Conservation (phyloP, 257 asterid genomes). For the Plantago elongata region DNA sequence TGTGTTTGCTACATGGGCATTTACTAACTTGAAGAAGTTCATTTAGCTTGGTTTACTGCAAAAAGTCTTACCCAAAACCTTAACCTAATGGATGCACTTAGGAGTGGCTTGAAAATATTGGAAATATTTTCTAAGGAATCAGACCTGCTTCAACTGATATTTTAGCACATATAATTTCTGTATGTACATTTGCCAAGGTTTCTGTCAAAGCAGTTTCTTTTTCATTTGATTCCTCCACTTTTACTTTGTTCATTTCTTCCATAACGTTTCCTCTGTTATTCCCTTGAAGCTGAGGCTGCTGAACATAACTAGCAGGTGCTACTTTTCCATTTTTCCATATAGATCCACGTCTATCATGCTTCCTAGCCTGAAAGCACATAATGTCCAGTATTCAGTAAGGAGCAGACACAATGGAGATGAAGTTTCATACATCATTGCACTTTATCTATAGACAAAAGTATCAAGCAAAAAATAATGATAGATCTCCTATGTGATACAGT, state of each 20-base stretch:
- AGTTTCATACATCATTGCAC: conserved; percentile 2
- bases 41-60: background rate
- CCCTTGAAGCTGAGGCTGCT: conserved; percentile 29
- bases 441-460: background rate
- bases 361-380: conserved; percentile 28
- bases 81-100: conserved; percentile 34
- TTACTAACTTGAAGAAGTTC: background rate
- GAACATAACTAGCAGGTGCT: conserved; percentile 33
- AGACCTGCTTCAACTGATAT: conserved; percentile 27
- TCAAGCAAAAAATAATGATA: background rate
- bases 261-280: conserved; percentile 22
- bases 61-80: conserved; percentile 21
- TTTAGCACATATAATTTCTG: conserved; percentile 18
- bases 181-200: conserved; percentile 26
- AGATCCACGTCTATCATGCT: conserved; percentile 36
- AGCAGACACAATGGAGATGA: conserved; percentile 3
- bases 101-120: conserved; percentile 14
- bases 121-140: conserved; percentile 24
- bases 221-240: conserved; percentile 34
- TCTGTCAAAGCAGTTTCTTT: conserved; percentile 22
- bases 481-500: background rate
- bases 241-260: conserved; percentile 24
- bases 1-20: background rate
- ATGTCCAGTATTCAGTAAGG: conserved; percentile 13
- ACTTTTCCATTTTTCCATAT: conserved; percentile 42